These are phyloP conservation scores for Monsonia emarginata DNA, from an alignment of 441 rosid genomes.

Conservation along the genomic window DNA sequence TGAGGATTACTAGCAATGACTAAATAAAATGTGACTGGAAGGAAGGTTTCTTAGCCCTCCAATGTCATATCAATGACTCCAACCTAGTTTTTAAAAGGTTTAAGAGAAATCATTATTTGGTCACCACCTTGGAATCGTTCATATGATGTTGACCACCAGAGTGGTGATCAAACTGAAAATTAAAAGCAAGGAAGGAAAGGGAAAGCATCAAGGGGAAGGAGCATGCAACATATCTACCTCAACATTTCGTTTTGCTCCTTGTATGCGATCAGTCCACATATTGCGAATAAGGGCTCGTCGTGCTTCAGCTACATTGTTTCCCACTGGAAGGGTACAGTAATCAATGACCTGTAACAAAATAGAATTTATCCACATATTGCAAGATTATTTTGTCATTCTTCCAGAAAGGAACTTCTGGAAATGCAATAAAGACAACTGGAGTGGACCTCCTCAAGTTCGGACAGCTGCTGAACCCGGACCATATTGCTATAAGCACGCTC, in stretches of 20 bases:
- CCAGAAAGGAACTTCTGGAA: not conserved
- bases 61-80: slow-evolving; percentile 1
- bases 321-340: slow-evolving; percentile 81
- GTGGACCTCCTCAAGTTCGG: slow-evolving; percentile 93
- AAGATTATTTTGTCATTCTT: not conserved
- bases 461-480: slow-evolving; percentile 98
- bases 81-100: not conserved
- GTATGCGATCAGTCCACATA: slow-evolving; percentile 99
- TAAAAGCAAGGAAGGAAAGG: not conserved
- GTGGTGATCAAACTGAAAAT: too few species aligned
- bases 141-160: too few species aligned
- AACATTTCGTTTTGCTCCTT: slow-evolving; percentile 91
- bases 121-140: too few species aligned
- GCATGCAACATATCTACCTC: slow-evolving; percentile 45
- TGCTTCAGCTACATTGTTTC: slow-evolving; percentile 71
- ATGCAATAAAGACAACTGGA: slow-evolving; percentile 9
- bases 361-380: not conserved
- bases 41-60: not conserved
- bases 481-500: slow-evolving; percentile 95
- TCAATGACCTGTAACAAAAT: slow-evolving; percentile 66
- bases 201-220: not conserved
- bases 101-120: too few species aligned
- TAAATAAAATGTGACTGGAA: not conserved
- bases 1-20: not conserved
- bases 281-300: slow-evolving; percentile 85